A percentile compares a stretch with the other conserved stretches of the same genome.
Evolutionary conservation across 2,329 filamentous ascomycete genomes (phyloP).

Genomic region (Aspergillus aculeatus): DNA sequence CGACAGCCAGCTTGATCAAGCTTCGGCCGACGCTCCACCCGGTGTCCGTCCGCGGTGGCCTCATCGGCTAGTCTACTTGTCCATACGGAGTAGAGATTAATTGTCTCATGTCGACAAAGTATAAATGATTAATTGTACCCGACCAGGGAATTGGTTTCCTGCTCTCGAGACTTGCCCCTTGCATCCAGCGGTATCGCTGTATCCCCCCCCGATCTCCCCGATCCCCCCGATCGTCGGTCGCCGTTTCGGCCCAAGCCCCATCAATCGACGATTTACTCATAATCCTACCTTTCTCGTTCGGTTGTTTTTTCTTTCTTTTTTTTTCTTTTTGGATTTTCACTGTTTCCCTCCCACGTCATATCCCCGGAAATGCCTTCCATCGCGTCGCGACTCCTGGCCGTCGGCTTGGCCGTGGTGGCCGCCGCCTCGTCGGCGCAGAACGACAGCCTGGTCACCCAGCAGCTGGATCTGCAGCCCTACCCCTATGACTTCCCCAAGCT

Average conservation of each 20-base stretch:
- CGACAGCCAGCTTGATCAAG: too few relatives aligned
- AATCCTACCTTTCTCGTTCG: not conserved
- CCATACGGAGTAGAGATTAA: not conserved
- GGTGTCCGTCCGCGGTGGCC: too few relatives aligned
- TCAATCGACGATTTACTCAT: not conserved
- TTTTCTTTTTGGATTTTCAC: too few relatives aligned
- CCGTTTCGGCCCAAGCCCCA: not conserved
- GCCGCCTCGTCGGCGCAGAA: not conserved
- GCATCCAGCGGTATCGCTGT: not conserved
- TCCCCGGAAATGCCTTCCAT: conserved; percentile 1
- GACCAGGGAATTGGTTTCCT: not conserved
- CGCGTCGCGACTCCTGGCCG: conserved; percentile 14
- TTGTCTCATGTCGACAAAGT: not conserved
- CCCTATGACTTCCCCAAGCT: conserved; percentile 41
- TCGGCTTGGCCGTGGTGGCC: conserved; percentile 21
- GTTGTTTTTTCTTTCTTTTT: too few relatives aligned
- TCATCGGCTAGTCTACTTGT: not conserved
- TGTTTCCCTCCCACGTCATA: not conserved
- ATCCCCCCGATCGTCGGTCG: not conserved
- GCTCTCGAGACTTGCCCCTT: not conserved
- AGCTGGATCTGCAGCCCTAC: conserved; percentile 33
- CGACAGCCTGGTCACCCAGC: conserved; percentile 32
- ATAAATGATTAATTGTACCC: not conserved
- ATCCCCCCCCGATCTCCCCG: not conserved
- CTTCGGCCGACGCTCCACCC: not conserved